Base-by-base conservation (phyloP, 352 stramenopile species). In the Pythium insidiosum region DNA sequence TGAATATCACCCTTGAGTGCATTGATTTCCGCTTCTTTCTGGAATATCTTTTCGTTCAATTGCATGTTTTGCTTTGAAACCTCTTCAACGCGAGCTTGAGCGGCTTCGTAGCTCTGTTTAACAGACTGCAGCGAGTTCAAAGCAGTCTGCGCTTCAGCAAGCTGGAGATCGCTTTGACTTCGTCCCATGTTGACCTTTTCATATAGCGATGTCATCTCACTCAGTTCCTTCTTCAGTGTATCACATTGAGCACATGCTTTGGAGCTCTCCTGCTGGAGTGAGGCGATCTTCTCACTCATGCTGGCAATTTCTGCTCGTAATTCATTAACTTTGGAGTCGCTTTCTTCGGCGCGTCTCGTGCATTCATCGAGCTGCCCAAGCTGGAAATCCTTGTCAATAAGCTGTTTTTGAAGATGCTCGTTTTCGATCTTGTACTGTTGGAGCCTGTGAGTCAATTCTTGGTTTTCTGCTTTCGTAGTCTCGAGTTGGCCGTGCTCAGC, bases 361-460 rank as follows among this genome's bases (percentile, higher is more conserved):
- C 77, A 76, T 31, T 38, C 56, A 21, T 78, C 67, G 26, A 79
- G 58, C 25, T 84, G 71, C 47, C 84, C 71, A 13, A 86, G 46
- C 23, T 81, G 59, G 25, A 79, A 83, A 23, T 86, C 73, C 25
- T 79, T 77, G 50, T 86, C 73, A 7, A 56, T 63, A 10, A 84
- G 44, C 44, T 86, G 55, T 38, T 84, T 80, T 57, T 86, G 73
- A 16, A 86, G 58, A 29, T 81, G 68, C 38, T 83, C 66, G 38
- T 79, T 86, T 53, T 86, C 71, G 41, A 79, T 83, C 47, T 85
- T 83, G 60, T 82, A 75, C 46, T 85, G 68, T 40, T 83, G 58
- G 22, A 84, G 43, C 21, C 84, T 63, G 20, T 64, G 56, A 4
- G 61, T 36, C n/a, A 80, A 39, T 22, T 84, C 66, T 6, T 75